Conservation (phyloP, 106 monocot species). For the Dendrobium chrysotoxum region DNA sequence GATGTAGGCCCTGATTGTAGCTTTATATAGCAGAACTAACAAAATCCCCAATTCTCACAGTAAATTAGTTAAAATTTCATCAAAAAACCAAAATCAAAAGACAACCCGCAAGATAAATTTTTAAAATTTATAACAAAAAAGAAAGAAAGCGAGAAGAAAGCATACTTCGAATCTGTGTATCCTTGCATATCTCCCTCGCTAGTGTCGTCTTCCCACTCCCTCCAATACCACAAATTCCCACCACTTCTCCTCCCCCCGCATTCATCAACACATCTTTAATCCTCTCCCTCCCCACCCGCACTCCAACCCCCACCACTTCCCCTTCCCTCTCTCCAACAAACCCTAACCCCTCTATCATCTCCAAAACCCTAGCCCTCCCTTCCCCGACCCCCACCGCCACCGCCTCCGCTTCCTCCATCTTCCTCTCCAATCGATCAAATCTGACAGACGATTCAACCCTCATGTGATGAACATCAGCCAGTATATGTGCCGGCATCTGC, state of each 20-base stretch:
- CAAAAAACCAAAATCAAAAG: too few species aligned
- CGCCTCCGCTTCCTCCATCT: slow-evolving; percentile 10
- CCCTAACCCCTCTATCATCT: slow-evolving; percentile 5
- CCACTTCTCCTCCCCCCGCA: slow-evolving; percentile 14
- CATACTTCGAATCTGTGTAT: slow-evolving; percentile 41
- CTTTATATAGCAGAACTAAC: too few species aligned
- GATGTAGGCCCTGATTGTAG: too few species aligned
- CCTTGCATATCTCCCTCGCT: slow-evolving; percentile 39
- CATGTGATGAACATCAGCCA: slow-evolving; percentile 38
- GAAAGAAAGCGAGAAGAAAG: background rate
- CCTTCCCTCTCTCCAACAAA: background rate
- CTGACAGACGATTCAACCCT: slow-evolving; percentile 26
- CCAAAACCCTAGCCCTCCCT: slow-evolving; percentile 3
- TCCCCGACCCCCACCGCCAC: background rate
- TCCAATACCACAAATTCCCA: slow-evolving; percentile 62
- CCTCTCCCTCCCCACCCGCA: slow-evolving; percentile 32
- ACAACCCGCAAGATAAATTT: too few species aligned
- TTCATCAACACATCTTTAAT: slow-evolving; percentile 45
- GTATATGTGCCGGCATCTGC: slow-evolving; percentile 35
- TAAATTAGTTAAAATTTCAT: too few species aligned
- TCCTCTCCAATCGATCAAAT: slow-evolving; percentile 27
- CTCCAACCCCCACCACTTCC: slow-evolving; percentile 3
- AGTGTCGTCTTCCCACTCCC: slow-evolving; percentile 66
- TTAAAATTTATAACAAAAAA: background rate
- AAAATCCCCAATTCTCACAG: too few species aligned